Conservation (phyloP, 371 early-diverging fungal genomes). For the Haplosporangium sp. region DNA sequence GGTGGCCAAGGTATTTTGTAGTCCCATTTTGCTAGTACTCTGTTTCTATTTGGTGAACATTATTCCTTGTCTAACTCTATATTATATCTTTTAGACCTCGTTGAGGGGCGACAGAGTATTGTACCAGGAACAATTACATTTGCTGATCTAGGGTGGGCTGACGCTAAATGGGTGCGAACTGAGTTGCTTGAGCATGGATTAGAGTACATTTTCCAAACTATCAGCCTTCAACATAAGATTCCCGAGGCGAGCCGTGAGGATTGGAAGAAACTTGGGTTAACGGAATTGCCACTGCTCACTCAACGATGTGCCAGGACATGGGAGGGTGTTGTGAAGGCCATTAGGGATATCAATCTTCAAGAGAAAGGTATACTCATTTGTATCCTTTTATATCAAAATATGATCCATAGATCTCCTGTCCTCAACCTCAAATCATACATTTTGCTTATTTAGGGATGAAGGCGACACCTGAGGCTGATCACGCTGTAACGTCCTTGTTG, state of each 20-base stretch:
- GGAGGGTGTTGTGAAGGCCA: slow-evolving; percentile 36
- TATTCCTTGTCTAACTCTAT: not conserved
- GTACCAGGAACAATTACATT: slow-evolving; percentile 42
- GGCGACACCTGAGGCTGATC: slow-evolving; percentile 28
- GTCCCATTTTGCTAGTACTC: not conserved
- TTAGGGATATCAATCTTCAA: slow-evolving; percentile 34
- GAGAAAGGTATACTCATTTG: slow-evolving; percentile 29
- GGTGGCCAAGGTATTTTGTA: slow-evolving; percentile 30
- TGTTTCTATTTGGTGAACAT: not conserved
- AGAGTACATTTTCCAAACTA: slow-evolving; percentile 18
- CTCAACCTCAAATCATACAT: not conserved
- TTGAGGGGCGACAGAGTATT: slow-evolving; percentile 31
- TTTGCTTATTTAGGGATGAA: slow-evolving; percentile 27
- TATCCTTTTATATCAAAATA: not conserved
- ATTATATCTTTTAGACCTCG: slow-evolving; percentile 21
- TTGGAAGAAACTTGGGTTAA: slow-evolving; percentile 25
- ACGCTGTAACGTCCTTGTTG: slow-evolving; percentile 22
- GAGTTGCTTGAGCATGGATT: slow-evolving; percentile 25
- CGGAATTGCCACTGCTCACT: slow-evolving; percentile 28
- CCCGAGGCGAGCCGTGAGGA: slow-evolving; percentile 27
- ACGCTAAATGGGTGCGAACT: slow-evolving; percentile 29
- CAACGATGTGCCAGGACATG: slow-evolving; percentile 29
- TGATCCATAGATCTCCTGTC: too few relatives aligned
- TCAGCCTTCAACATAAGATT: slow-evolving; percentile 26
- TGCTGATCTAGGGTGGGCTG: slow-evolving; percentile 23